phyloP scores from a whole-genome alignment of 352 stramenopile genomes.

The Phytopythium aichiense region DNA sequence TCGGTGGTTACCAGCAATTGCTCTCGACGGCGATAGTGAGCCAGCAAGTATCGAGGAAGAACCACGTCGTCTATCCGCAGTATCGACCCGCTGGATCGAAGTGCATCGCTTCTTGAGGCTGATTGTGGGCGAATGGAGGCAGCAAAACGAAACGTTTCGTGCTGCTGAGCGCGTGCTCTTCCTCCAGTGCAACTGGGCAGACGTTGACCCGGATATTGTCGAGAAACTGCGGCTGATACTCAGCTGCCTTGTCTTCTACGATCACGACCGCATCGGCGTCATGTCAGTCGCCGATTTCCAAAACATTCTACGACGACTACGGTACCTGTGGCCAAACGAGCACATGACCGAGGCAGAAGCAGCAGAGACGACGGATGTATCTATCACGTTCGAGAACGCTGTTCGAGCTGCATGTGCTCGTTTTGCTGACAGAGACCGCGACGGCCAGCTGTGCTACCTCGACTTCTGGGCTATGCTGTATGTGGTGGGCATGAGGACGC shows the following conservation, averaged over 20 bases:
- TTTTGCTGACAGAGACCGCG: slow-evolving; percentile 49
- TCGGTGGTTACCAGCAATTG: slow-evolving; percentile 14
- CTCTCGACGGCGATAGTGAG: neutral
- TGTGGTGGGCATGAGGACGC: slow-evolving; percentile 55
- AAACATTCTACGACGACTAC: slow-evolving; percentile 41
- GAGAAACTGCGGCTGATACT: slow-evolving; percentile 62
- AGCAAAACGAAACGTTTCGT: slow-evolving; percentile 55
- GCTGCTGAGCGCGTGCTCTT: slow-evolving; percentile 48
- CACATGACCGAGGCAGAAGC: slow-evolving; percentile 32
- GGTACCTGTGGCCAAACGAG: slow-evolving; percentile 65
- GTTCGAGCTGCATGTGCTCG: slow-evolving; percentile 36
- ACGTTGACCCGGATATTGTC: slow-evolving; percentile 19
- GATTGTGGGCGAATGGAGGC: slow-evolving; percentile 67
- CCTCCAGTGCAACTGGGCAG: slow-evolving; percentile 8
- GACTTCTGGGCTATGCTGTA: slow-evolving; percentile 86
- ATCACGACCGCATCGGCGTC: slow-evolving; percentile 51
- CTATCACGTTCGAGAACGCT: slow-evolving; percentile 47
- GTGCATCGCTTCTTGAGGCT: slow-evolving; percentile 61
- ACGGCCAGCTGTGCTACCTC: slow-evolving; percentile 70
- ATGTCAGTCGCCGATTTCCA: slow-evolving; percentile 49
- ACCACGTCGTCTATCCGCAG: neutral
- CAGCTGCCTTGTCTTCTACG: slow-evolving; percentile 73
- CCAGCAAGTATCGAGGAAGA: no score
- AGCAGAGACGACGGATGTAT: slow-evolving; percentile 18
- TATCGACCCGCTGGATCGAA: slow-evolving; percentile 41